Percentiles rank a stretch among this genome's conserved stretches.
These are phyloP conservation scores for Trichosanthes truncata DNA, from an alignment of 306 rosid species.

Conservation along the genomic window DNA sequence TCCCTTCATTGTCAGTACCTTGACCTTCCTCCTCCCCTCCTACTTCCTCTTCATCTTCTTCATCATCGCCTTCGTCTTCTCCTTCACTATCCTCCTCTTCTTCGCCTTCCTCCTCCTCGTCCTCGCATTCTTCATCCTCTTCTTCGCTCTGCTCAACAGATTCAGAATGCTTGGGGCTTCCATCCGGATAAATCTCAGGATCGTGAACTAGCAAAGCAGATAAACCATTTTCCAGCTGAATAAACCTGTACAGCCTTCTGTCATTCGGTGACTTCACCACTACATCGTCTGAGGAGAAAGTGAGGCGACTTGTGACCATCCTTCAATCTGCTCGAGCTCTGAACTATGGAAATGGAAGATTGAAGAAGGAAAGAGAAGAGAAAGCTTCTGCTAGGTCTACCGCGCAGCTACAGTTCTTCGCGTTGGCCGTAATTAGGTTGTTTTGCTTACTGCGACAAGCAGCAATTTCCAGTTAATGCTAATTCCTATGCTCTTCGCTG, in stretches of 20 bases:
- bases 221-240: constrained; percentile 63
- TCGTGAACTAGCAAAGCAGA: constrained; percentile 79
- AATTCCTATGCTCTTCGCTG: background rate
- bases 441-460: background rate
- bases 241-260: constrained; percentile 49
- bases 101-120: constrained; percentile 3
- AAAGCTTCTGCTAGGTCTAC: background rate
- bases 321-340: background rate
- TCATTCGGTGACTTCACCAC: constrained; percentile 74
- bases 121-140: constrained; percentile 22
- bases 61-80: background rate
- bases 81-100: constrained; percentile 12
- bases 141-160: constrained; percentile 17
- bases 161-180: constrained; percentile 24
- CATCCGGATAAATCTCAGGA: constrained; percentile 74
- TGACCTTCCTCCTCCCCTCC: constrained; percentile 18
- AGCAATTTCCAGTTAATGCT: background rate
- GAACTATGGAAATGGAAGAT: background rate
- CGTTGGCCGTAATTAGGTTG: background rate
- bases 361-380: background rate
- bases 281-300: constrained; percentile 45
- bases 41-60: background rate
- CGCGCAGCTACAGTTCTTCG: background rate
- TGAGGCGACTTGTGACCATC: constrained; percentile 16
- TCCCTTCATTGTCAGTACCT: constrained; percentile 19